These are phyloP conservation scores for Escovopsis sp. DNA, from an alignment of 2,329 filamentous ascomycete species.

Conservation along the genomic window DNA sequence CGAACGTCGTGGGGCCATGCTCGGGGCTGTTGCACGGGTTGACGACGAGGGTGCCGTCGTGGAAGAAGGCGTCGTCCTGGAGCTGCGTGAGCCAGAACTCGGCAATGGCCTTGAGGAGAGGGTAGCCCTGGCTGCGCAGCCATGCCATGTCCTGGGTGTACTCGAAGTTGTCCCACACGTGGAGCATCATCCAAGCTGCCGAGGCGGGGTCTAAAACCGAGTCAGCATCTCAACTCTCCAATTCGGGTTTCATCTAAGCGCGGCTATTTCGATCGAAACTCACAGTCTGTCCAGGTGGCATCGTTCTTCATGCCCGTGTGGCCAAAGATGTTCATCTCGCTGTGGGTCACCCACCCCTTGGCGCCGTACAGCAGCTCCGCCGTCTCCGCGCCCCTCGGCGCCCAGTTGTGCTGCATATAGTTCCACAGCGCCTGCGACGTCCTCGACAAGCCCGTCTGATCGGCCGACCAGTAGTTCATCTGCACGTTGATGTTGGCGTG, in stretches of 20 bases:
- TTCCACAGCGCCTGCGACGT: slow-evolving; percentile 33
- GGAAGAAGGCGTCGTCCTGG: slow-evolving; percentile 31
- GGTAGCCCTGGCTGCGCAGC: slow-evolving; percentile 34
- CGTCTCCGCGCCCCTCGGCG: slow-evolving; percentile 35
- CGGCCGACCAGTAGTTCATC: slow-evolving; percentile 45
- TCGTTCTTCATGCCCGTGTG: slow-evolving; percentile 25
- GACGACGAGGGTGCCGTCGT: slow-evolving; percentile 37
- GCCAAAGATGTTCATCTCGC: slow-evolving; percentile 45
- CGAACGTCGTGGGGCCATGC: slow-evolving; percentile 38
- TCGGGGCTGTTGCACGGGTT: slow-evolving; percentile 46
- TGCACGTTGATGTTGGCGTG: slow-evolving; percentile 45
- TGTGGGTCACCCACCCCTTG: slow-evolving; percentile 39
- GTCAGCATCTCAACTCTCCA: not conserved
- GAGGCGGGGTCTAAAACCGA: slow-evolving; percentile 25
- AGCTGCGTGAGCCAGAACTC: slow-evolving; percentile 43
- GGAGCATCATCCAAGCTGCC: slow-evolving; percentile 45
- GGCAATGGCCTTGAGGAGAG: slow-evolving; percentile 36
- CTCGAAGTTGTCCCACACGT: slow-evolving; percentile 42
- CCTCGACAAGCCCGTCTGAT: slow-evolving; percentile 33
- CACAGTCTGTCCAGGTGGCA: slow-evolving; percentile 17
- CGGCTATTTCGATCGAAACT: not conserved
- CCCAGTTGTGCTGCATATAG: slow-evolving; percentile 38
- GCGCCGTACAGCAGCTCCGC: slow-evolving; percentile 38
- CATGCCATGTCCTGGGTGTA: slow-evolving; percentile 34
- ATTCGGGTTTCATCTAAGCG: not conserved